Base-by-base conservation (phyloP, 441 rosid genomes). In the Flueggea neowawraea region DNA sequence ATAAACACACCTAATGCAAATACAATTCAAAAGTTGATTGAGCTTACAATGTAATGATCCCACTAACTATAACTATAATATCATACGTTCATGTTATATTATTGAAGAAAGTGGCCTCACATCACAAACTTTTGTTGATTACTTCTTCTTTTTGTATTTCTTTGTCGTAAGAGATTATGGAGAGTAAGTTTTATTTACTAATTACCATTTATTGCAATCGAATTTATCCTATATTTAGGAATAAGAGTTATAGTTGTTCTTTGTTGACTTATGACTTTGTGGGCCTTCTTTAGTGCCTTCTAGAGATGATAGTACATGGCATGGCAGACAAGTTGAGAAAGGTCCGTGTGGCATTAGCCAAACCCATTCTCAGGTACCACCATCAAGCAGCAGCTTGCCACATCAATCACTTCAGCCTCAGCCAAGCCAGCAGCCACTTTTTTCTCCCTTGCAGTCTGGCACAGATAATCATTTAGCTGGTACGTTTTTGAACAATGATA, bases 341-440 rank as follows among this genome's bases (percentile, higher is more conserved):
- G 14, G n/a, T 12, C 0, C 12, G 3, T 47, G 9, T 47, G 50
- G 14, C 12, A 47, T 47, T 14, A 17, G 28, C 62, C 57, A 31
- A 41, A 48, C 33, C n/a, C 49, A 55, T 45, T 33, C 16, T 2
- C 47, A 48, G 43, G 31, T 57, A 33, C 67, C 67, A 43, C 48
- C 63, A 41, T 13, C 51, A 22, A 22, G 28, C 28, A 28, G 43
- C 57, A 53, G 32, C 52, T 59, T 48, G 59, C 69, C 54, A 54
- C 49, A 14, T 55, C 69, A 55, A 52, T 60, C 55, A 16, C 58
- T 54, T 32, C 62, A 60, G 45, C 65, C 65, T 16, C 65, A 41
- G 31, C 65, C 74, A 50, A 59, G 47, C 36, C 64, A 54, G 33
- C 65, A 33, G 13, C 14, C 57, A 54, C 69, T 53, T n/a, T 59